phyloP scores from a whole-genome alignment of 371 early-diverging fungal species.

The Dichotomocladium elegans region DNA sequence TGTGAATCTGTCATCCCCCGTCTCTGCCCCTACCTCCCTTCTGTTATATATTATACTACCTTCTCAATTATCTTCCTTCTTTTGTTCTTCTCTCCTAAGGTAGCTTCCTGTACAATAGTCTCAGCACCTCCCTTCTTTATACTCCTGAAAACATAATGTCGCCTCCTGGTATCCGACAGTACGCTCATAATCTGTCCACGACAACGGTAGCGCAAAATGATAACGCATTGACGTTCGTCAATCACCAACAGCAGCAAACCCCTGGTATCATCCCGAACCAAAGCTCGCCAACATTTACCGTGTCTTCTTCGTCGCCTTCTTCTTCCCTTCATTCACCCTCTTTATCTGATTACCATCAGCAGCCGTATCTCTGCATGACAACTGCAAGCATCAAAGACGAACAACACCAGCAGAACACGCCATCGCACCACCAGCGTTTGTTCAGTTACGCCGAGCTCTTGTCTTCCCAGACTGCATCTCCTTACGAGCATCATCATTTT shows the following conservation, averaged over 20 bases:
- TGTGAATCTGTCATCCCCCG: not conserved
- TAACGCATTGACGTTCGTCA: not conserved
- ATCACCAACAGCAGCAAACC: no score
- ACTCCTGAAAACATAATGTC: not conserved
- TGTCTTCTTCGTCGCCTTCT: slow-evolving; percentile 1
- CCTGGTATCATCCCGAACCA: not conserved
- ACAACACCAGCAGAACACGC: not conserved
- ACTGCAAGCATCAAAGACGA: not conserved
- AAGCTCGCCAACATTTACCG: slow-evolving; percentile 4
- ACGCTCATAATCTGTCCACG: no score
- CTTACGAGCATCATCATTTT: not conserved
- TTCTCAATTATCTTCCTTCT: not conserved
- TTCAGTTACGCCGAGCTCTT: slow-evolving; percentile 1
- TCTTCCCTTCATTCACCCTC: slow-evolving; percentile 1
- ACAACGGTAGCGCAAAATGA: not conserved
- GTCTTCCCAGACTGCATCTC: not conserved
- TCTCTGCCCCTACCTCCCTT: no score
- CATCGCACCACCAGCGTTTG: not conserved
- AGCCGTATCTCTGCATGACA: not conserved
- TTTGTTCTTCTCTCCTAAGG: no score
- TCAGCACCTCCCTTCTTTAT: no score
- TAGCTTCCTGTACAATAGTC: no score
- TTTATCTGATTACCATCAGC: not conserved
- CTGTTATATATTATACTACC: not conserved
- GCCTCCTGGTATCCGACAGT: not conserved